Evolutionary conservation across 163 green algal species (phyloP), one percentile per base, ranked within the genome.

Genomic region (Volvox carteri): DNA sequence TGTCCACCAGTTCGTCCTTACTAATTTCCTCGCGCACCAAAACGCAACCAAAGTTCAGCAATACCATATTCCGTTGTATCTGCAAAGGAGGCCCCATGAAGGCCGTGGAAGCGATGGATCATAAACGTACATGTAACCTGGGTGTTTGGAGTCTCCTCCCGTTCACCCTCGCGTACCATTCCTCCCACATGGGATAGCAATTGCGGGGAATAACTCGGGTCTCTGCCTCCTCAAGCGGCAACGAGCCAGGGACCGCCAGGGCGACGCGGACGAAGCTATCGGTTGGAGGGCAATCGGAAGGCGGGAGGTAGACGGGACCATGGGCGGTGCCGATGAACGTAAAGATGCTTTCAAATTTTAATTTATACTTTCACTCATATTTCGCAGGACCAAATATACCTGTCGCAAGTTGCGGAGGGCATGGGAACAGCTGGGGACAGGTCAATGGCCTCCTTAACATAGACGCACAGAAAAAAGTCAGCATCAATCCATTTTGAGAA

Each of bases 241-340:
- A 0, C 8, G 65, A 12, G 21, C 35, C 42, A 4, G 44, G 65
- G 0, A 62, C 41, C 18, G 39, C 28, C 80, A 87, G 46, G 4
- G 67, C 21, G 39, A 87, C 80, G n/a, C 80, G 80, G 58, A 87
- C 80, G 46, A 87, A 87, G 30, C 80, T 87, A 46, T 16, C 4
- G 52, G 50, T 68, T n/a, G 75, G 28, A 50, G n/a, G 75, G 19
- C 2, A 42, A 7, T 21, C 7, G 41, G 42, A 65, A 2, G n/a
- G 18, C n/a, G 67, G 11, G 19, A 46, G 67, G 67, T 21, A 46
- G 8, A 41, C 23, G 23, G 60, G n/a, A 33, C 14, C 50, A 60
- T 25, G 16, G 14, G 50, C 16, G 50, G 12, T 12, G 50, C 12
- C 14, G 50, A 60, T 60, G 50, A 60, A 25, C 50, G 12, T 60